phyloP scores from a whole-genome alignment of 2,329 filamentous ascomycete genomes.

The Cercospora berteroae region DNA sequence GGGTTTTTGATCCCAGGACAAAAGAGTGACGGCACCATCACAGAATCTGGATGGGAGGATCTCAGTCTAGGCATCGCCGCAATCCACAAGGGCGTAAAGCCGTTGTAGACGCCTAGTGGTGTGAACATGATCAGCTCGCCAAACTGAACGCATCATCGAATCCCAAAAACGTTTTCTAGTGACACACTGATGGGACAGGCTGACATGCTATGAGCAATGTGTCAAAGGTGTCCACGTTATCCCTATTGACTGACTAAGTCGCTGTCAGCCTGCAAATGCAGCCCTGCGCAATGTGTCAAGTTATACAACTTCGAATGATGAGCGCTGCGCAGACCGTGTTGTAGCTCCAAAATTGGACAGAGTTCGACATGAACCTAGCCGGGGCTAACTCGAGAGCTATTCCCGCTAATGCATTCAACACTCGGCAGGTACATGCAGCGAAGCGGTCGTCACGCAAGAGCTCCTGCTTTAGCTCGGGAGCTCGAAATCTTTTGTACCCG shows the following conservation, averaged over 20 bases:
- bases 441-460: neutral
- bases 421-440: neutral
- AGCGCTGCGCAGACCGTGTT: neutral
- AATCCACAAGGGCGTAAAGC: slow-evolving; percentile 96
- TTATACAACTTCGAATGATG: neutral
- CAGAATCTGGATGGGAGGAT: slow-evolving; percentile 75
- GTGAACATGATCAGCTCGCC: neutral
- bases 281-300: neutral
- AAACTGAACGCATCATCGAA: neutral
- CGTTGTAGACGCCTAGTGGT: slow-evolving; percentile 32
- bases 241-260: neutral
- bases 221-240: neutral
- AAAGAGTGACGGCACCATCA: slow-evolving; percentile 31
- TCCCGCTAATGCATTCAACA: neutral
- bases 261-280: neutral
- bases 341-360: neutral
- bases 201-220: neutral
- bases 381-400: neutral
- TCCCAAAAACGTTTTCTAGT: neutral
- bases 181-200: neutral
- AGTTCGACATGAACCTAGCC: neutral
- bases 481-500: slow-evolving; percentile 1
- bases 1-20: slow-evolving; percentile 77
- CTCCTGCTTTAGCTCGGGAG: neutral
- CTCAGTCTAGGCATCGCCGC: slow-evolving; percentile 89